Conservation (phyloP, 176 grass and related monocot genomes). For the Carex pumila region DNA sequence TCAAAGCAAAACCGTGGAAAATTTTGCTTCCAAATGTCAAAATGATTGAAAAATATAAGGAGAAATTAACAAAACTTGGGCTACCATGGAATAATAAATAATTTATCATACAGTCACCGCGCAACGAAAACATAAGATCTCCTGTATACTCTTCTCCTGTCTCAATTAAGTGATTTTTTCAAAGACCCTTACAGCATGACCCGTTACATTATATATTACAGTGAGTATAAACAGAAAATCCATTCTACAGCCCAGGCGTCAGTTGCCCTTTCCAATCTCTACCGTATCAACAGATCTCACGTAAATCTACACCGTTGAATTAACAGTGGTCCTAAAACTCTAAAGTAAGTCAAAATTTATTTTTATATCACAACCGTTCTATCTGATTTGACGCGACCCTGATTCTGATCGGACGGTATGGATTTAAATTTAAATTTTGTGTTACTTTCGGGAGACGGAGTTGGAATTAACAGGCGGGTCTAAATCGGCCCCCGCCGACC, state of each 20-base stretch:
- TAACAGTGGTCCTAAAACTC: background rate
- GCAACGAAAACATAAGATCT: background rate
- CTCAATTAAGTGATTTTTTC: background rate
- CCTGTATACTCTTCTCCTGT: background rate
- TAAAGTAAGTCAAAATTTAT: too few species aligned
- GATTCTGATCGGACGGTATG: too few species aligned
- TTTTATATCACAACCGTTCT: too few species aligned
- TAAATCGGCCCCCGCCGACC: conserved; percentile 9
- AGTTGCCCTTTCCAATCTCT: background rate
- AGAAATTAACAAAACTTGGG: background rate
- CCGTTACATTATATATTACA: background rate
- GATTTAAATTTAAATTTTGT: too few species aligned
- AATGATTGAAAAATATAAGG: background rate
- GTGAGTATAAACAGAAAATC: background rate
- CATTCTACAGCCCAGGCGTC: background rate
- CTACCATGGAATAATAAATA: background rate
- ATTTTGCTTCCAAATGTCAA: background rate
- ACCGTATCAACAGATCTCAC: background rate
- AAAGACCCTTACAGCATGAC: background rate
- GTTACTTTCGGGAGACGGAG: too few species aligned
- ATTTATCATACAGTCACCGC: background rate
- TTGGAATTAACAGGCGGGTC: background rate
- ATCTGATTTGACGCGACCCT: too few species aligned
- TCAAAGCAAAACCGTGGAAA: background rate
- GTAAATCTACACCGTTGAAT: background rate